Base-by-base conservation (phyloP, 129 eudicot genomes). In the Tanacetum coccineum region DNA sequence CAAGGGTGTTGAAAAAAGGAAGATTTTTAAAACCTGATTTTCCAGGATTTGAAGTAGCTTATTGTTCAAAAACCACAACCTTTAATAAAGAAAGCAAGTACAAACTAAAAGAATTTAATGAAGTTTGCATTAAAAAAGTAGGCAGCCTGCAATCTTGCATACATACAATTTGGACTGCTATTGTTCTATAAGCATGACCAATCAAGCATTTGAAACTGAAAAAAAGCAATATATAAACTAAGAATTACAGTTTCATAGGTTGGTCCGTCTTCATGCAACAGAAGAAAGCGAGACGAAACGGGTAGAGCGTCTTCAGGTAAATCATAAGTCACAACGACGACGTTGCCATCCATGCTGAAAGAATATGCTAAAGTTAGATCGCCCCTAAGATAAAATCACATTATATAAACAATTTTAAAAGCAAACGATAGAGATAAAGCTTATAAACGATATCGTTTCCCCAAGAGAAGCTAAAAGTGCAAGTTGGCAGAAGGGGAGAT, bases 381-480 rank as follows among this genome's bases (percentile, higher is more conserved):
- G 13, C 13, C 13, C 50, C 14, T 14, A 45, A 2, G 19, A 51
- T n/a, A 51, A 11, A 51, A 51, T 14, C 19, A 51, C 15, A 51
- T 51, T 13, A 51, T n/a, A n/a, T 51, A 3, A 51, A 11, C 11
- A 51, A 13, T 51, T 51, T n/a, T 51, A 51, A 20, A 51, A 51
- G 15, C 1, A 51, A 11, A n/a, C 14, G 9, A 25, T 53, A 53
- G 59, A 53, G 11, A 53, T 53, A 3, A 53, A 53, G 22, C 59
- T 53, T 4, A 53, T 53, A 53, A 53, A 8, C 3, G 59, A 53
- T 53, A 53, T 4, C 32, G 7, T 20, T 56, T 56, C 22, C 62
- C 62, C 62, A 22, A 56, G 62, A 21, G 64, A 59, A 25, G 64
- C 64, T 59, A 59, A 59, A 28, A 28, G 64, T 59, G 64, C 64